phyloP scores from a whole-genome alignment of 768 basidiomycete species.

The Tricholoma saponaceum region DNA sequence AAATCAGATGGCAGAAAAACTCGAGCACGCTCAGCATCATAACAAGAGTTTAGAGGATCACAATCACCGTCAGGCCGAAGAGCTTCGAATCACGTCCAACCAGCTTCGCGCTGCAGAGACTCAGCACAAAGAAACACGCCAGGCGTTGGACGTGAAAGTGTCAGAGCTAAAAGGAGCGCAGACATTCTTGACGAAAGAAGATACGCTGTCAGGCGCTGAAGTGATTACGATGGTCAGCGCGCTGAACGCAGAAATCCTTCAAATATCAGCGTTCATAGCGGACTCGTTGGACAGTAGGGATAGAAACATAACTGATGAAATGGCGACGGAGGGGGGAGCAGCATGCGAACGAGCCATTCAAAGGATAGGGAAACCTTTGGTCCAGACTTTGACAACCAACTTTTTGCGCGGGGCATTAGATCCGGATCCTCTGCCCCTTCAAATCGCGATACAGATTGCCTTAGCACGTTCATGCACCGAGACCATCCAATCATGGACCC shows the following conservation, averaged over 20 bases:
- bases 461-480: constrained; percentile 26
- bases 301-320: constrained; percentile 6
- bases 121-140: constrained; percentile 13
- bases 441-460: constrained; percentile 31
- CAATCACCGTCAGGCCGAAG: not conserved
- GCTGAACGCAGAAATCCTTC: constrained; percentile 48
- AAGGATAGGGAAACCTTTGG: constrained; percentile 36
- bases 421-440: constrained; percentile 16
- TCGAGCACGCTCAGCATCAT: not conserved
- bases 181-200: constrained; percentile 42
- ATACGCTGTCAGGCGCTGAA: constrained; percentile 44
- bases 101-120: constrained; percentile 3
- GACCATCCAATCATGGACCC: constrained; percentile 32
- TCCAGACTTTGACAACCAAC: constrained; percentile 12
- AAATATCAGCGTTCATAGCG: constrained; percentile 46
- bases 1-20: not conserved
- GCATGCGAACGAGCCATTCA: constrained; percentile 25
- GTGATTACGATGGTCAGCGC: constrained; percentile 41
- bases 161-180: constrained; percentile 48
- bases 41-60: not conserved
- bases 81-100: not conserved
- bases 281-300: constrained; percentile 32
- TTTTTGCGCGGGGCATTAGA: not conserved
- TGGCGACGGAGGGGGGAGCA: constrained; percentile 17
- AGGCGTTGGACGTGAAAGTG: constrained; percentile 37